Conservation (phyloP, 192 early-diverging fungal species). For the Allomyces javanicus region DNA sequence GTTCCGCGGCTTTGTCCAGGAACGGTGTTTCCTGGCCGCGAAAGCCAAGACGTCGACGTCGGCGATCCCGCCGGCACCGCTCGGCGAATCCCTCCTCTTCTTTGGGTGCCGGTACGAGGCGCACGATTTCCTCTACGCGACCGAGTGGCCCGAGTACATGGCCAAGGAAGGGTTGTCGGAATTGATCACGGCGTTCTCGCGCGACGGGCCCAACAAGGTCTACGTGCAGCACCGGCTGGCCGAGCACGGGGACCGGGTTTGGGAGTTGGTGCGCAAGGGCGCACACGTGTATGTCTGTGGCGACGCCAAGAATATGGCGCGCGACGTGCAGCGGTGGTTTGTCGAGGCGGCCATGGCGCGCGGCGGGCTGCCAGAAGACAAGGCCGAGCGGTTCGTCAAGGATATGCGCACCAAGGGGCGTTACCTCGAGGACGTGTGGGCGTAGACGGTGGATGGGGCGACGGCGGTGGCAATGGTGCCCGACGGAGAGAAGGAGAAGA, state of each 20-base stretch:
- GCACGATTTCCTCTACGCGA: slow-evolving; percentile 76
- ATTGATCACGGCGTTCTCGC: slow-evolving; percentile 79
- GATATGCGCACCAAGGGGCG: slow-evolving; percentile 56
- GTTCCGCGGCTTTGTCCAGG: slow-evolving; percentile 87
- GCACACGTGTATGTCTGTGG: slow-evolving; percentile 83
- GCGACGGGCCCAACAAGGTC: slow-evolving; percentile 64
- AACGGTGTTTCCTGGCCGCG: slow-evolving; percentile 42
- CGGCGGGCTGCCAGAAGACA: slow-evolving; percentile 44
- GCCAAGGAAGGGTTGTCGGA: slow-evolving; percentile 21
- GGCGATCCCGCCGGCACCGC: slow-evolving; percentile 3
- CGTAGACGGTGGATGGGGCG: slow-evolving; percentile 8
- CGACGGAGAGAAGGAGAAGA: too few relatives aligned
- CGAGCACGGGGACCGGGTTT: slow-evolving; percentile 57
- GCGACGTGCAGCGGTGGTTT: slow-evolving; percentile 56
- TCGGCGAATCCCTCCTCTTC: slow-evolving; percentile 77
- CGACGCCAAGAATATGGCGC: slow-evolving; percentile 93
- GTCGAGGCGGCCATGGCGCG: slow-evolving; percentile 30
- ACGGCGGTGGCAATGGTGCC: too few relatives aligned
- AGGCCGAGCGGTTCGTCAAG: slow-evolving; percentile 61
- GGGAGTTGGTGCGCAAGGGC: slow-evolving; percentile 52
- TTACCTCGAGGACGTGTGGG: slow-evolving; percentile 94
- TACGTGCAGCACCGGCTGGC: slow-evolving; percentile 86
- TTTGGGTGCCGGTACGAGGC: slow-evolving; percentile 76
- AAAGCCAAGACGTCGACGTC: slow-evolving; percentile 17
- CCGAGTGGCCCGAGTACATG: slow-evolving; percentile 49